Conservation (phyloP, 1,284 basidiomycete species). For the Violaceomyces palustris region DNA sequence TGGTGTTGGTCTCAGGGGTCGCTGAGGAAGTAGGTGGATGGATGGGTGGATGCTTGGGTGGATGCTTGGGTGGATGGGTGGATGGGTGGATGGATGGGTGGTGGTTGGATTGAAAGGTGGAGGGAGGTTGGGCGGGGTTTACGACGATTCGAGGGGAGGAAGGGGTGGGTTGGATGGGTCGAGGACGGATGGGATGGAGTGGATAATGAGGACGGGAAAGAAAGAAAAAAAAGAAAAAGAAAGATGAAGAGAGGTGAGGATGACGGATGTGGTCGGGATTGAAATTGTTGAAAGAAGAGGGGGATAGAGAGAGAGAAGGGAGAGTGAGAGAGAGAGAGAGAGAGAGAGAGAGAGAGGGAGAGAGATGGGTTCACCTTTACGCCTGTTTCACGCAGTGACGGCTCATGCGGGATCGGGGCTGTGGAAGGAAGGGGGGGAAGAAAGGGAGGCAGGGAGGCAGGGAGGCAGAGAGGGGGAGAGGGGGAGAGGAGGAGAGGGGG, state of each 20-base stretch:
- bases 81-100: neutral
- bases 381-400: too few species aligned
- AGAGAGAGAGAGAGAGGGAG: too few species aligned
- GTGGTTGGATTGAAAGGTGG: neutral
- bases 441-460: neutral
- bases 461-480: neutral
- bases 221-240: neutral
- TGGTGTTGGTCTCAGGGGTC: neutral
- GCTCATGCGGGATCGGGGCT: too few species aligned
- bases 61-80: neutral
- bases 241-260: neutral
- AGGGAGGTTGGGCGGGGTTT: neutral
- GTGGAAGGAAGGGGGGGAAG: neutral
- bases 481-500: neutral
- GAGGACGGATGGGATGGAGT: too few species aligned
- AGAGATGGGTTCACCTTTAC: too few species aligned
- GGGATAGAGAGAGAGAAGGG: neutral
- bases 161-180: too few species aligned
- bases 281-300: neutral
- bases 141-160: too few species aligned
- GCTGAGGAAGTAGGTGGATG: neutral
- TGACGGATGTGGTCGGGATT: neutral
- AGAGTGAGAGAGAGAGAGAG: conserved; percentile 59
- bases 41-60: neutral
- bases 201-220: neutral